Conservation (phyloP, 192 early-diverging fungal species). For the Coemansia sp. region DNA sequence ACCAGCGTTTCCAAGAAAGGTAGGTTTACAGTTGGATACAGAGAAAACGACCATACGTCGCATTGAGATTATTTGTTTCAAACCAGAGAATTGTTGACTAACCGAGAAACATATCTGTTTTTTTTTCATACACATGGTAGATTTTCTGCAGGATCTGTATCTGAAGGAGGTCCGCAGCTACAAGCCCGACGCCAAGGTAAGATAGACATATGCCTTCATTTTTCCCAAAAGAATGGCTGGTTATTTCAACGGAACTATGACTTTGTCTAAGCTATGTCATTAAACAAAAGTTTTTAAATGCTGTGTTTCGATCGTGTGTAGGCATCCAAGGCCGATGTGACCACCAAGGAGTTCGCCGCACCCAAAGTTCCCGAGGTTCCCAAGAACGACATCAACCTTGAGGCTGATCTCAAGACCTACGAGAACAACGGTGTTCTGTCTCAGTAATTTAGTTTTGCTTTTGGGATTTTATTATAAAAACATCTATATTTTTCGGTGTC, state of each 20-base stretch:
- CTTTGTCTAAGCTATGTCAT: not conserved
- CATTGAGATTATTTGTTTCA: not conserved
- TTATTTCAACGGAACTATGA: not conserved
- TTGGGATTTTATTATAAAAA: not conserved
- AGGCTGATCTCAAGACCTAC: conserved; percentile 41
- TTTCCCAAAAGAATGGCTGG: not conserved
- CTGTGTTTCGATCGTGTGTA: not conserved
- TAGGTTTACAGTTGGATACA: conserved; percentile 3
- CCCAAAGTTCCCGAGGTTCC: conserved; percentile 42
- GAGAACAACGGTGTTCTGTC: conserved; percentile 35
- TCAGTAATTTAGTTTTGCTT: conserved; percentile 17
- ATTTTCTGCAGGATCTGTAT: conserved; percentile 48
- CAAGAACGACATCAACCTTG: conserved; percentile 45
- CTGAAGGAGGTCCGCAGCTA: conserved; percentile 53
- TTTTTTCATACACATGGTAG: conserved; percentile 13
- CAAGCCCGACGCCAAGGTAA: conserved; percentile 47
- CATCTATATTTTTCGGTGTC: not conserved
- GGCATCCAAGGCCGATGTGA: conserved; percentile 44
- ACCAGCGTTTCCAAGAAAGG: conserved; percentile 33
- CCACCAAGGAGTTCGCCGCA: conserved; percentile 41
- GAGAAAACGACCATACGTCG: not conserved
- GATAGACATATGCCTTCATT: not conserved
- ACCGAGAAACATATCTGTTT: not conserved
- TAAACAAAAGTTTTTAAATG: not conserved
- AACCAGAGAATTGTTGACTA: not conserved